A percentile compares a stretch with the other conserved stretches of the same genome.
Conservation (phyloP, 169 alveolate genomes). For the Eimeria brunetti region DNA sequence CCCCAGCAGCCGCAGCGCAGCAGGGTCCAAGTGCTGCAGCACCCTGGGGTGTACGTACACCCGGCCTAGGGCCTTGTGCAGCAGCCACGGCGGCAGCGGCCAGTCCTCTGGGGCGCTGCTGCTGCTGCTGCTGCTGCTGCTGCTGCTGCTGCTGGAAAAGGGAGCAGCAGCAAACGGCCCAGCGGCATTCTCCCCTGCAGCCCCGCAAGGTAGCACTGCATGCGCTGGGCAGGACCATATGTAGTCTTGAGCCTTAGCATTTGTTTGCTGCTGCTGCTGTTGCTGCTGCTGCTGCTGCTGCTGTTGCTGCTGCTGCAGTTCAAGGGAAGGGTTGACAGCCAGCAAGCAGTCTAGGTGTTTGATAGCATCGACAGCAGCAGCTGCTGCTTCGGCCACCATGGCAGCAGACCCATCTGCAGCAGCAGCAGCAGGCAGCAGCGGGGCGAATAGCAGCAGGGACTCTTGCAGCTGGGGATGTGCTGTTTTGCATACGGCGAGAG, state of each 20-base stretch:
- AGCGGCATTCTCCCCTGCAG: not conserved
- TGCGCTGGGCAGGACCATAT: constrained; percentile 52
- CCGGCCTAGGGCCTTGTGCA: constrained; percentile 25
- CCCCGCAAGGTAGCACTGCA: constrained; percentile 34
- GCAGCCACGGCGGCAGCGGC: constrained; percentile 60
- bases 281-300: constrained; percentile 40
- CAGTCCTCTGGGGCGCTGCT: not conserved
- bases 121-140: constrained; percentile 29
- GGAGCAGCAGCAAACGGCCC: not conserved
- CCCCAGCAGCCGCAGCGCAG: constrained; percentile 39
- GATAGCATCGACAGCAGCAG: constrained; percentile 24
- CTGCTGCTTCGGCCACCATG: constrained; percentile 4
- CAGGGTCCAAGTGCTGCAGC: constrained; percentile 12
- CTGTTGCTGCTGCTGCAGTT: not conserved
- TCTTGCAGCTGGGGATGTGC: constrained; percentile 53
- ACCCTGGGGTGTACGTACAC: constrained; percentile 64
- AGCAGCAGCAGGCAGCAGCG: not conserved
- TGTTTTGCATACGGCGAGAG: not conserved
- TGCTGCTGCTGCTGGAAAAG: not conserved
- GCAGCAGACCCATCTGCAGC: constrained; percentile 43
- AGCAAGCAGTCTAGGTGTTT: constrained; percentile 22
- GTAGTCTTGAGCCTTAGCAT: not conserved
- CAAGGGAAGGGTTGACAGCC: not conserved
- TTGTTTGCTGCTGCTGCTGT: not conserved
- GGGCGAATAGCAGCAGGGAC: constrained; percentile 50